Base-by-base conservation (phyloP, 164 flowering plant species). In the Litsea cubeba region DNA sequence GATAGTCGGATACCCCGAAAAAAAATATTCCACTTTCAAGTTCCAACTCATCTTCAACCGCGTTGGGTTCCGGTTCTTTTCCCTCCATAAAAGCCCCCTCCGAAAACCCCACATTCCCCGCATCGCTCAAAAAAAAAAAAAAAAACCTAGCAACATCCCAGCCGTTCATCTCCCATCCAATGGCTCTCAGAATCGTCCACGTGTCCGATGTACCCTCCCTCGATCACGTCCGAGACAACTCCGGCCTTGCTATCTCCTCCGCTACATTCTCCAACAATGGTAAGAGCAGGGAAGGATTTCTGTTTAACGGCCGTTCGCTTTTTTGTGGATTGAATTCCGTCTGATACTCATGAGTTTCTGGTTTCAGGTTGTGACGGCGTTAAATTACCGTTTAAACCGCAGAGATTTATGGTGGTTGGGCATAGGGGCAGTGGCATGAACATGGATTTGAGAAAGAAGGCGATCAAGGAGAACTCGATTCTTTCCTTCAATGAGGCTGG, bases 381-480 rank as follows among this genome's bases (percentile, higher is more conserved):
- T 12, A 50, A 68, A 30, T 22, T 50, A 28, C 3, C 76, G 28
- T 76, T 66, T 4, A 79, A 81, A 68, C 35, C 68, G 50, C 69
- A 78, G 69, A 87, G 86, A 71, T 90, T 91, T 28, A 0, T 79
- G 70, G 93, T 94, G 81, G 81, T 94, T 35, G 98, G 98, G 4
- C 98, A 94, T 76, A 81, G 98, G 72, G 98, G 98, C 8, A 75
- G 79, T 72, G 98, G 97, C 10, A 94, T 94, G 98, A 94, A 94
- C 83, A 76, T 79, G 72, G 95, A 89, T 78, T 63, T 65, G 60
- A 87, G 94, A 74, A 85, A 89, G 90, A 85, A 87, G 72, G 77
- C 85, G 2, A 65, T 89, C 26, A 94, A 90, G 70, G 98, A 94
- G 80, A 94, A 94, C 69, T 83, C 97, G 0, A 79, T 94, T 60